phyloP scores from a whole-genome alignment of 345 rosid genomes.

The Pistacia atlantica region DNA sequence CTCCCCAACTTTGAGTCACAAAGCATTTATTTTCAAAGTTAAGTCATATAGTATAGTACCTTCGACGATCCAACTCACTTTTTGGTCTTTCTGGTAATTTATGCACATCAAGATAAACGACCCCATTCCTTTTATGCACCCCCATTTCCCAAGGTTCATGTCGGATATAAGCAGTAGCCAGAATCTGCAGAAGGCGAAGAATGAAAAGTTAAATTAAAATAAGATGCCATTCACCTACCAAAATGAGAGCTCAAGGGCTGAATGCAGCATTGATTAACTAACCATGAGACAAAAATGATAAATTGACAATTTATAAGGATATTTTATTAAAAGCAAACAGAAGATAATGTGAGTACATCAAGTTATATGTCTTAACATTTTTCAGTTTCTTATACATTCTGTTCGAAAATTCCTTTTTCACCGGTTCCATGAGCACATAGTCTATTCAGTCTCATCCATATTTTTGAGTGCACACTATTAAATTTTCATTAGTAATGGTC shows the following conservation, averaged over 20 bases:
- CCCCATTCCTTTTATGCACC: constrained; percentile 96
- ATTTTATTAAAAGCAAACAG: constrained; percentile 1
- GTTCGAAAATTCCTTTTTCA: neutral
- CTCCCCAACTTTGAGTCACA: neutral
- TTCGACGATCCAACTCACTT: constrained; percentile 82
- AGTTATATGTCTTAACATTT: neutral
- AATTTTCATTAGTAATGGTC: neutral
- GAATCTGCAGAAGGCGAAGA: constrained; percentile 52
- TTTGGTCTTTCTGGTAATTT: constrained; percentile 87
- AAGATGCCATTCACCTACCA: neutral
- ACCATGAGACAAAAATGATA: too few relatives aligned
- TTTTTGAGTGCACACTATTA: neutral
- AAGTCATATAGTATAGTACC: constrained; percentile 44
- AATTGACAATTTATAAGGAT: neutral
- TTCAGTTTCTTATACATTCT: neutral
- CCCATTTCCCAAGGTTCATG: constrained; percentile 99
- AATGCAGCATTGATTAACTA: neutral
- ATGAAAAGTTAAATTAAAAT: neutral
- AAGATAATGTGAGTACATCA: neutral
- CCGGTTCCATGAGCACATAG: neutral
- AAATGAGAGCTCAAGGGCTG: neutral
- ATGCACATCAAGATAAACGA: constrained; percentile 90
- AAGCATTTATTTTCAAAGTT: neutral
- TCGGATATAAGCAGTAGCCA: constrained; percentile 82
- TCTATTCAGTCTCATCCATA: neutral